Conservation (phyloP, 768 basidiomycete genomes). For the Russula emetica region DNA sequence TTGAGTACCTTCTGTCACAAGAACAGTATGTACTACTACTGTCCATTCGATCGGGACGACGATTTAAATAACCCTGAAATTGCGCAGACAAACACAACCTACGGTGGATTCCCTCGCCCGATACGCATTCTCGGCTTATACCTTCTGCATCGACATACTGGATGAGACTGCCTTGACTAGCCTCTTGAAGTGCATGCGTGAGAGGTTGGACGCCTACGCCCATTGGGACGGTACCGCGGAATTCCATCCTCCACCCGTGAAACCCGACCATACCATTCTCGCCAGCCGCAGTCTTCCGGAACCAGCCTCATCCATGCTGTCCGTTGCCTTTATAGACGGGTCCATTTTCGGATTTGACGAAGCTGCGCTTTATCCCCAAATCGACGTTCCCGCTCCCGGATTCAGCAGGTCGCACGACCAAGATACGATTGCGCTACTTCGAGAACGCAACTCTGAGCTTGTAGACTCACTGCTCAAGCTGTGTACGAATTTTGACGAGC, state of each 20-base stretch:
- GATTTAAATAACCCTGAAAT: neutral
- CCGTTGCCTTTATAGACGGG: slow-evolving; percentile 20
- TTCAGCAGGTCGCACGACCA: slow-evolving; percentile 7
- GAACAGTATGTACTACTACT: slow-evolving; percentile 11
- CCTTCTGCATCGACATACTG: slow-evolving; percentile 5
- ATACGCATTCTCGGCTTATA: slow-evolving; percentile 18
- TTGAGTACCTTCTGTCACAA: slow-evolving; percentile 18
- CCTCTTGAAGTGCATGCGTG: slow-evolving; percentile 2
- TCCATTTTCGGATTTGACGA: slow-evolving; percentile 9
- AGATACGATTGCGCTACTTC: slow-evolving; percentile 5
- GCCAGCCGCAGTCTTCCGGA: slow-evolving; percentile 17
- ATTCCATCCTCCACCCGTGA: slow-evolving; percentile 4
- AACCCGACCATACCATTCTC: slow-evolving; percentile 12
- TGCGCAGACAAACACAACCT: slow-evolving; percentile 1
- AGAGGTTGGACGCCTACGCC: slow-evolving; percentile 15
- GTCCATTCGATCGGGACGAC: neutral
- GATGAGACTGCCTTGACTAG: slow-evolving; percentile 14
- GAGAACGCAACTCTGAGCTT: slow-evolving; percentile 14
- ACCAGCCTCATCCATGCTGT: slow-evolving; percentile 16
- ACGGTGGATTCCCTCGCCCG: slow-evolving; percentile 19
- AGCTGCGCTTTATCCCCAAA: neutral
- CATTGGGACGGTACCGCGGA: slow-evolving; percentile 12
- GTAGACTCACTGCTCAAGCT: slow-evolving; percentile 11
- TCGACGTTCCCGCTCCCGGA: neutral
- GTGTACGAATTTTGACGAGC: slow-evolving; percentile 9